These are phyloP conservation scores for Castanospermum australe DNA, from an alignment of 306 rosid species.

Conservation along the genomic window DNA sequence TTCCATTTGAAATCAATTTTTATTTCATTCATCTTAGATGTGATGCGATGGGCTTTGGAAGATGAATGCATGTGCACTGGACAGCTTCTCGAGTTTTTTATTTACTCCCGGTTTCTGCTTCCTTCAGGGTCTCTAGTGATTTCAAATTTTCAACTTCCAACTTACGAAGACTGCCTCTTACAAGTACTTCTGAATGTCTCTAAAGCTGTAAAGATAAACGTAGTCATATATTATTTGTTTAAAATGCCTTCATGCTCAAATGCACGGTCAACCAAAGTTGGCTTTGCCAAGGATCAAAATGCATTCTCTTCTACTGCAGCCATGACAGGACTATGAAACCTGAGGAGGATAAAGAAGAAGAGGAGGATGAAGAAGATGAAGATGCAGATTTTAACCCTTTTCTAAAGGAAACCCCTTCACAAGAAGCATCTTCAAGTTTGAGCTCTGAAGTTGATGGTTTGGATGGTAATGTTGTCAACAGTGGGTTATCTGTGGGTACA, in stretches of 20 bases:
- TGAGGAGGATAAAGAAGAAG: constrained; percentile 41
- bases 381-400: constrained; percentile 80
- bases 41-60: constrained; percentile 9
- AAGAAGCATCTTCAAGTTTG: constrained; percentile 86
- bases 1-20: neutral
- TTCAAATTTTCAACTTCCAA: constrained; percentile 26
- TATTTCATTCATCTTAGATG: neutral
- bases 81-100: neutral
- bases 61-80: constrained; percentile 4
- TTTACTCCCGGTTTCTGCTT: constrained; percentile 21
- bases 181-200: constrained; percentile 3
- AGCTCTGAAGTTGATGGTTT: constrained; percentile 84
- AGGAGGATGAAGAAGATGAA: constrained; percentile 66
- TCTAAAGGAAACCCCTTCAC: constrained; percentile 65
- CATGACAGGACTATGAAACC: constrained; percentile 40
- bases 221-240: constrained; percentile 17
- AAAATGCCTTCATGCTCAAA: constrained; percentile 48
- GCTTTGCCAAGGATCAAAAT: constrained; percentile 21
- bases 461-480: constrained; percentile 52
- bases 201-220: neutral
- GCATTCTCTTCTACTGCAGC: constrained; percentile 18
- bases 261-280: constrained; percentile 38
- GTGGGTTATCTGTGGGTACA: constrained; percentile 30
- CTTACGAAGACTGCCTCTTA: constrained; percentile 13
- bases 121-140: constrained; percentile 30